These are phyloP conservation scores for Hapsidospora chrysogenum DNA, from an alignment of 495 filamentous ascomycete species.

Conservation along the genomic window DNA sequence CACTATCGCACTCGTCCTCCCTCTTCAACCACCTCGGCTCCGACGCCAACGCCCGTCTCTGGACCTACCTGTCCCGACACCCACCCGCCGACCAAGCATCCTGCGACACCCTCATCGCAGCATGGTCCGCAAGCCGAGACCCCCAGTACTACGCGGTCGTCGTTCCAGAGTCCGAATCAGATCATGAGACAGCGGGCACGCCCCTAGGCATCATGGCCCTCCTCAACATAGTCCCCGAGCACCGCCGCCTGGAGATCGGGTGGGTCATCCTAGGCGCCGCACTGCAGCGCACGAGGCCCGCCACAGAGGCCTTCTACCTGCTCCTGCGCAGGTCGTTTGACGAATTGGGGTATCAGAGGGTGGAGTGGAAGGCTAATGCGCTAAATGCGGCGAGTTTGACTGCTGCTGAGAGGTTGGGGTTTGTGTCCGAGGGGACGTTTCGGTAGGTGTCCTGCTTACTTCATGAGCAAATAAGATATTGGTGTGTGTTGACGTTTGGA, in stretches of 20 bases:
- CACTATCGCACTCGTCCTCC: conserved; percentile 11
- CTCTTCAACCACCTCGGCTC: conserved; percentile 18
- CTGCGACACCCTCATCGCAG: conserved; percentile 11
- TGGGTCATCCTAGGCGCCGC: conserved; percentile 20
- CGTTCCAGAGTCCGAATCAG: not conserved
- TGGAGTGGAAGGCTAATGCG: conserved; percentile 36
- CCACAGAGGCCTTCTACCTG: conserved; percentile 29
- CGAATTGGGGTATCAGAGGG: conserved; percentile 25
- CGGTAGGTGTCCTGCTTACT: conserved; percentile 19
- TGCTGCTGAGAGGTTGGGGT: conserved; percentile 31
- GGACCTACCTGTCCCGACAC: conserved; percentile 20
- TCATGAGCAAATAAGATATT: no score
- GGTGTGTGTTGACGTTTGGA: not conserved
- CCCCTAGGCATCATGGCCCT: conserved; percentile 20
- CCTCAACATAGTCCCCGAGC: conserved; percentile 19
- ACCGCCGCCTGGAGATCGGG: conserved; percentile 27
- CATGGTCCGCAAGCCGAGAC: conserved; percentile 17
- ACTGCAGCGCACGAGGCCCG: conserved; percentile 23
- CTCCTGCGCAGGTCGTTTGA: conserved; percentile 22
- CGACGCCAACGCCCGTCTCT: conserved; percentile 12
- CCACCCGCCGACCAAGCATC: conserved; percentile 2
- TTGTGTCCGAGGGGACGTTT: conserved; percentile 29
- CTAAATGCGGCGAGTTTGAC: conserved; percentile 23
- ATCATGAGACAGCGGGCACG: conserved; percentile 3
- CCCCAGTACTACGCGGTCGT: conserved; percentile 4